These are phyloP conservation scores for Cryptosporidium muris DNA, from an alignment of 169 alveolate species.

Conservation along the genomic window DNA sequence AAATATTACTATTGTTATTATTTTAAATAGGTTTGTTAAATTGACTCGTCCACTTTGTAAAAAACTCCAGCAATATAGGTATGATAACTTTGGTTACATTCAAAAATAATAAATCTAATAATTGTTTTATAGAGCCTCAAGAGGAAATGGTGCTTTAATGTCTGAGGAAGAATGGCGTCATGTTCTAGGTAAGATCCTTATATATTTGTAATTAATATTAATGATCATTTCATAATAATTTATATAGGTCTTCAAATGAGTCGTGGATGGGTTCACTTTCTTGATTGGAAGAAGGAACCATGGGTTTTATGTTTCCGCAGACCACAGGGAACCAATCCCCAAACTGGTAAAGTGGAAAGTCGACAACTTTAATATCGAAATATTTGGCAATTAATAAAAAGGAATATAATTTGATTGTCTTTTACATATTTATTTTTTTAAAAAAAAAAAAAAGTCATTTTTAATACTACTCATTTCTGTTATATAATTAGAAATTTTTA, in stretches of 20 bases:
- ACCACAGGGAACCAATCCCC: conserved; percentile 69
- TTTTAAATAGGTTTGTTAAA: conserved; percentile 36
- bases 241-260: conserved; percentile 66
- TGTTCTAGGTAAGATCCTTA: conserved; percentile 38
- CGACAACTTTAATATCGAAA: background rate
- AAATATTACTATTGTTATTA: background rate
- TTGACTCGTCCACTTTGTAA: conserved; percentile 59
- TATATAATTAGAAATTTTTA: no score
- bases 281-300: conserved; percentile 69
- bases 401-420: no score
- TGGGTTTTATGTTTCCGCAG: conserved; percentile 69
- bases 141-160: conserved; percentile 61
- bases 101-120: background rate
- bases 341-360: conserved; percentile 58
- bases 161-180: conserved; percentile 72
- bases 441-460: no score
- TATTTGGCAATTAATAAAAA: no score
- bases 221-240: background rate
- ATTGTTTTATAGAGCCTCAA: conserved; percentile 42
- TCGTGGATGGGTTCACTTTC: conserved; percentile 67
- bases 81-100: background rate
- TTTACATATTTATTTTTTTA: no score
- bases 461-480: no score
- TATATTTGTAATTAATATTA: background rate
- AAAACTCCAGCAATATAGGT: conserved; percentile 70